These are phyloP conservation scores for Globisporangium sylvaticum DNA, from an alignment of 352 stramenopile genomes.

Conservation along the genomic window DNA sequence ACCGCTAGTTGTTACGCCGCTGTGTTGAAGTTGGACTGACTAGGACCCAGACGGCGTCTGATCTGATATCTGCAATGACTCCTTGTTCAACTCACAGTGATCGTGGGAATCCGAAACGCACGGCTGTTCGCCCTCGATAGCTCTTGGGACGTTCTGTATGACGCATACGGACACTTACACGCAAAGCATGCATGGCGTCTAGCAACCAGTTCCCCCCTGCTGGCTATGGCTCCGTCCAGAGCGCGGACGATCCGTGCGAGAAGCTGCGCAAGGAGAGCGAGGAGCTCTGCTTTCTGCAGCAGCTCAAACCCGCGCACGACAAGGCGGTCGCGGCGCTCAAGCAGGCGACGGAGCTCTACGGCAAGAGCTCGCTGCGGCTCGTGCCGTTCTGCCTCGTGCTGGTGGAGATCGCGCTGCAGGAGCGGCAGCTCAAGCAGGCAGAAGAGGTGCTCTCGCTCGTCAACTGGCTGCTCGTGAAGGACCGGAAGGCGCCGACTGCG, in stretches of 20 bases:
- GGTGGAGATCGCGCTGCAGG: constrained; percentile 55
- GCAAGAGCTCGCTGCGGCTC: constrained; percentile 47
- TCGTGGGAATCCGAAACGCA: background rate
- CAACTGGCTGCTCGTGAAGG: constrained; percentile 73
- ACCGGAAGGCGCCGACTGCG: constrained; percentile 22
- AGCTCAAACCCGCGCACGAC: constrained; percentile 41
- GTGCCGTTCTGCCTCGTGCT: constrained; percentile 67
- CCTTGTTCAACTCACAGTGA: no score
- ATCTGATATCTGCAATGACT: no score
- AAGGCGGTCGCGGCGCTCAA: constrained; percentile 45
- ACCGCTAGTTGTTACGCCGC: no score
- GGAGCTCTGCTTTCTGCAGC: constrained; percentile 45
- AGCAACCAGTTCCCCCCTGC: background rate
- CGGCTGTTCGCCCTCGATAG: background rate
- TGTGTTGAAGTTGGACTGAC: no score
- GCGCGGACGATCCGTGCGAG: constrained; percentile 28
- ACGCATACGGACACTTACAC: no score
- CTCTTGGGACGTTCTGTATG: background rate
- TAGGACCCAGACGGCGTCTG: no score
- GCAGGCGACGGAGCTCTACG: constrained; percentile 39
- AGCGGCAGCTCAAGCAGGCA: constrained; percentile 55
- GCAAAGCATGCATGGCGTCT: background rate
- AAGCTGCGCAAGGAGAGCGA: constrained; percentile 54
- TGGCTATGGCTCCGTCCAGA: background rate
- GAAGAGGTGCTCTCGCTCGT: constrained; percentile 65